Percentiles rank a stretch among this genome's conserved stretches.
Evolutionary conservation across 768 basidiomycete species (phyloP).

Genomic region (Hortiboletus flavorubellus): DNA sequence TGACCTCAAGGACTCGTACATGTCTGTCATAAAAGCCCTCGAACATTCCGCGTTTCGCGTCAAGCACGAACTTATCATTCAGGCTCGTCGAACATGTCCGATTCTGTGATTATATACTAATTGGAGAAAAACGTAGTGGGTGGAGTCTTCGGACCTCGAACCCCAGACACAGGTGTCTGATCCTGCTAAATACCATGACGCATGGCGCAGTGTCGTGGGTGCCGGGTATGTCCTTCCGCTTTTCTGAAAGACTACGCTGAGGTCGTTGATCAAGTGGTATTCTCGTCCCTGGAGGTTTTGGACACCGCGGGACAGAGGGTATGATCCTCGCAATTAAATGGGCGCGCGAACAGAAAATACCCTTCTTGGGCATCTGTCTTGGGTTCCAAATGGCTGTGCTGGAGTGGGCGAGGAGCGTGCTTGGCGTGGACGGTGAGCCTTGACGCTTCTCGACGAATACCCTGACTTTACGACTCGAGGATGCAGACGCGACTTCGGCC

Average conservation of each 20-base stretch:
- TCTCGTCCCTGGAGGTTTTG: slow-evolving; percentile 96
- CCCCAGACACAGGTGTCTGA: slow-evolving; percentile 70
- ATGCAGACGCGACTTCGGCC: slow-evolving; percentile 74
- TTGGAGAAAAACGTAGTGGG: slow-evolving; percentile 62
- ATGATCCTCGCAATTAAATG: slow-evolving; percentile 99
- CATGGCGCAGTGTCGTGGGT: slow-evolving; percentile 89
- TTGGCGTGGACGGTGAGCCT: slow-evolving; percentile 60
- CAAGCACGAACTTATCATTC: slow-evolving; percentile 74
- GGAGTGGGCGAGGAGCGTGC: slow-evolving; percentile 88
- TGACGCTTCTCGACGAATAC: not conserved
- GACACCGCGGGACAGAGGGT: slow-evolving; percentile 88
- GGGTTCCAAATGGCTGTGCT: slow-evolving; percentile 97
- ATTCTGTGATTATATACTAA: slow-evolving; percentile 7
- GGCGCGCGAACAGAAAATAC: slow-evolving; percentile 91
- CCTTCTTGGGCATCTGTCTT: slow-evolving; percentile 95
- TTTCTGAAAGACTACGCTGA: slow-evolving; percentile 10
- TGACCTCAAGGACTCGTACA: slow-evolving; percentile 94
- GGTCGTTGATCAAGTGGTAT: slow-evolving; percentile 61
- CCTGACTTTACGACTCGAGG: not conserved
- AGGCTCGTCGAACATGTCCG: slow-evolving; percentile 45
- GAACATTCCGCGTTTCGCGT: slow-evolving; percentile 97
- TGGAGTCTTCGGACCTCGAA: slow-evolving; percentile 92
- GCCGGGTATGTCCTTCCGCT: slow-evolving; percentile 57
- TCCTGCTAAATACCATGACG: slow-evolving; percentile 91
- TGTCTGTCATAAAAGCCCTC: slow-evolving; percentile 94